A percentile compares a stretch with the other conserved stretches of the same genome.
Conservation (phyloP, 257 asterid species). For the Scutellaria barbata region DNA sequence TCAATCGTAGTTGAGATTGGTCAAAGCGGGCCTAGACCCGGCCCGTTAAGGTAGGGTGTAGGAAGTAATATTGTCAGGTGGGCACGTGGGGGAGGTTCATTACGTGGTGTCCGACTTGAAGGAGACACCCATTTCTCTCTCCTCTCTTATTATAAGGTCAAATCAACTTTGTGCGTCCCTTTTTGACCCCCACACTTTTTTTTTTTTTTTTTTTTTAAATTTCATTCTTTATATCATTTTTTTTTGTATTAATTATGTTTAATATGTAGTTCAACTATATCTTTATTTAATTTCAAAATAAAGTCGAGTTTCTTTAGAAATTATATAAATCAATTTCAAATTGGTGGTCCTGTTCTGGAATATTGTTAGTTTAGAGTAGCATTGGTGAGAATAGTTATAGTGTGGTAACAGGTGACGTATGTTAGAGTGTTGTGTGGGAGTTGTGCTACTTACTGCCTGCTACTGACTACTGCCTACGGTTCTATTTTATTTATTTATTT, state of each 20-base stretch:
- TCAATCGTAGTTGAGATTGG: no score
- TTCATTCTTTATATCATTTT: no score
- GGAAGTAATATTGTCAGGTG: conserved; percentile 32
- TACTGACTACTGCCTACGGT: background rate
- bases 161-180: conserved; percentile 43
- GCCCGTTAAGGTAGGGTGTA: no score
- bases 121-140: conserved; percentile 56
- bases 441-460: conserved; percentile 32
- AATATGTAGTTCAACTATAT: no score
- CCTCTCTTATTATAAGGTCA: conserved; percentile 33
- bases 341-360: background rate
- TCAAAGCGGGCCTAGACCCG: background rate
- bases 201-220: background rate
- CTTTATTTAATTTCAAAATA: no score
- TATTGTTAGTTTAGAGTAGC: background rate
- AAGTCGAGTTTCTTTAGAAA: no score
- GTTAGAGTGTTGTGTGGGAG: conserved; percentile 48
- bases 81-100: conserved; percentile 67
- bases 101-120: conserved; percentile 75
- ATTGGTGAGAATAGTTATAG: background rate
- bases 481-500: background rate
- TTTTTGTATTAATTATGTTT: no score
- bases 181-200: background rate
- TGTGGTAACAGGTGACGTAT: conserved; percentile 39
- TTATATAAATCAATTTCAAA: no score